Base-by-base conservation (phyloP, 768 basidiomycete genomes). In the Rossbeevera mucosa region DNA sequence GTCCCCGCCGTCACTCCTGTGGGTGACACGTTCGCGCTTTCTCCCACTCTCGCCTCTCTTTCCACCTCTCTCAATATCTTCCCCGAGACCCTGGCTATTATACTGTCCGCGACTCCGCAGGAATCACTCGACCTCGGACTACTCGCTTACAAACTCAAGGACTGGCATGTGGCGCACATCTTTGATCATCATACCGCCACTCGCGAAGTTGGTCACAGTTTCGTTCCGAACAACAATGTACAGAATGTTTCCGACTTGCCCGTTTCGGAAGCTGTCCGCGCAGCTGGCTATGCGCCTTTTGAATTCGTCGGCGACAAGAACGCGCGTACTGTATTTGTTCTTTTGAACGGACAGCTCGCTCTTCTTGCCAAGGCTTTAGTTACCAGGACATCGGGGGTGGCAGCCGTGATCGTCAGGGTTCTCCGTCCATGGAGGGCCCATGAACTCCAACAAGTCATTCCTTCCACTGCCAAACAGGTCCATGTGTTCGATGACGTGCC, bases 161-260 rank as follows among this genome's bases (percentile, higher is more conserved):
- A 72, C 18, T 78, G 73, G 38, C 91, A 95, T 68, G 83, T 90
- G 51, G 78, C 94, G 50, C 93, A 97, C 67, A 72, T 97, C 38
- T 94, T 98, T 64, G 94, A 98, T 69, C 90, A 95, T 60, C 78
- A 89, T 63, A 81, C 82, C 55, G 77, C 83, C 28, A 76, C 85
- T 29, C 85, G 95, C 22, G 93, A 98, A 71, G 72, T 80, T 29
- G 82, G 88, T 2, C 79, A 83, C 49, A 62, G 75, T 29, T 69
- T 82, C 31, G 60, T 69, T 24, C 75, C 76, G 8, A 50, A 77
- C 2, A 50, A 77, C 2, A 60, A 69, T 5, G 54, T 66, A 0
- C 70, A 72, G 21, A 61, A 67, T 1, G 57, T 67, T 20, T 51
- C 67, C 38, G 56, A 55, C 51, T 49, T 65, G 22, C 55, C 72